Conservation (phyloP, 1,284 basidiomycete species). For the Gastroboletus turbinatus region DNA sequence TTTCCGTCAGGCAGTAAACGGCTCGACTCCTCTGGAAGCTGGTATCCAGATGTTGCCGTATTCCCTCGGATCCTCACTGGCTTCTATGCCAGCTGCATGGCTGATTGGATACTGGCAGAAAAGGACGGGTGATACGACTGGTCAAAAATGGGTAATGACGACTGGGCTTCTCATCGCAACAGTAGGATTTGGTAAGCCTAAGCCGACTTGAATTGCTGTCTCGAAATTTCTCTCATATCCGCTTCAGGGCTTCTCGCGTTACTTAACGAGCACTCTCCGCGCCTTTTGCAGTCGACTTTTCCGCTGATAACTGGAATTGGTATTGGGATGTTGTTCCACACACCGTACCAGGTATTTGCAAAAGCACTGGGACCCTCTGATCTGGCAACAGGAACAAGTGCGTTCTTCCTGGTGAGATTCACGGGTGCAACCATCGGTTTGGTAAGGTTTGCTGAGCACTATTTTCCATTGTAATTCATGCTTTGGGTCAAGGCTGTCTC, state of each 20-base stretch:
- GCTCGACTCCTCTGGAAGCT: conserved; percentile 62
- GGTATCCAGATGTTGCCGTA: conserved; percentile 76
- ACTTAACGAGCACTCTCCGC: conserved; percentile 51
- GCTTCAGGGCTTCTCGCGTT: conserved; percentile 61
- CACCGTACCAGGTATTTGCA: conserved; percentile 76
- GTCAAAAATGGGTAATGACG: conserved; percentile 63
- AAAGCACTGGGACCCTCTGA: conserved; percentile 60
- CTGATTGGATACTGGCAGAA: conserved; percentile 65
- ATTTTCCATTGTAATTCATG: conserved; percentile 14
- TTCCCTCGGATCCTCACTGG: conserved; percentile 75
- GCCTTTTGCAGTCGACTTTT: conserved; percentile 48
- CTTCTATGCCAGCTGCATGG: conserved; percentile 80
- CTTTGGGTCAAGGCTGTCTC: conserved; percentile 56
- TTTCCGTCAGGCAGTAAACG: conserved; percentile 57
- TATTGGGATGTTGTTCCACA: conserved; percentile 78
- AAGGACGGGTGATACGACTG: conserved; percentile 53
- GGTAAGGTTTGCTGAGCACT: conserved; percentile 42
- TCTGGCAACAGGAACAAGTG: conserved; percentile 75
- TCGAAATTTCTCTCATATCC: conserved; percentile 10
- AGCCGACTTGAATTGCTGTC: conserved; percentile 20
- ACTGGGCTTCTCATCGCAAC: conserved; percentile 61
- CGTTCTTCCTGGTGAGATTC: conserved; percentile 81
- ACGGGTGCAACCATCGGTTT: conserved; percentile 78
- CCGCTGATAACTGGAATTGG: conserved; percentile 74
- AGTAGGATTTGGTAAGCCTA: conserved; percentile 68